Percentiles rank a stretch among this genome's conserved stretches.
phyloP scores from a whole-genome alignment of 805 yeast species.

The Kregervanrija fluxuum region DNA sequence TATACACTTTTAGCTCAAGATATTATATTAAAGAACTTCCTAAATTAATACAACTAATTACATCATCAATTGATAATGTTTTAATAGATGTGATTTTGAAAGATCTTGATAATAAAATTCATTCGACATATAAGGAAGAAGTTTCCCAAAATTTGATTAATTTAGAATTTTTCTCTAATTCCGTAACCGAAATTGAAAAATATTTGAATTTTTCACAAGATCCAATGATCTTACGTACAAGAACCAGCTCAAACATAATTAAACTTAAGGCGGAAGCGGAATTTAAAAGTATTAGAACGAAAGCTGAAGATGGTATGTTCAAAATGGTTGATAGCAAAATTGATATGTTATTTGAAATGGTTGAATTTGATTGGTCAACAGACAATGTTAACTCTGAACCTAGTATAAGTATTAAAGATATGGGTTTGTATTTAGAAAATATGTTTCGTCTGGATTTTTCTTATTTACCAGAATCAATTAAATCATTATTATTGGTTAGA shows the following conservation, averaged over 20 bases:
- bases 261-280: slow-evolving; percentile 35
- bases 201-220: slow-evolving; percentile 24
- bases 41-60: slow-evolving; percentile 50
- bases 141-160: slow-evolving; percentile 84
- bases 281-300: slow-evolving; percentile 47
- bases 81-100: slow-evolving; percentile 59
- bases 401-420: slow-evolving; percentile 67
- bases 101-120: slow-evolving; percentile 52
- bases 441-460: slow-evolving; percentile 80
- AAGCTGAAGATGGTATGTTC: slow-evolving; percentile 76
- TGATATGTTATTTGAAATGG: slow-evolving; percentile 71
- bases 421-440: slow-evolving; percentile 78
- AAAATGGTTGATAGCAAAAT: slow-evolving; percentile 76
- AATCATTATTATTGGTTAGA: slow-evolving; percentile 73
- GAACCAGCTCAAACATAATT: slow-evolving; percentile 20
- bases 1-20: slow-evolving; percentile 56
- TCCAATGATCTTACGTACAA: slow-evolving; percentile 31
- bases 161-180: slow-evolving; percentile 75
- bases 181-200: slow-evolving; percentile 62
- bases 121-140: slow-evolving; percentile 78
- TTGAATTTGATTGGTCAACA: slow-evolving; percentile 80
- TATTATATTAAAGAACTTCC: slow-evolving; percentile 59
- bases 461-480: slow-evolving; percentile 69
- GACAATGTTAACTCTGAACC: slow-evolving; percentile 48
- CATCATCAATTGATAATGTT: slow-evolving; percentile 61